Conservation (phyloP, 148 eudicot genomes). For the Amaranthus cruentus region DNA sequence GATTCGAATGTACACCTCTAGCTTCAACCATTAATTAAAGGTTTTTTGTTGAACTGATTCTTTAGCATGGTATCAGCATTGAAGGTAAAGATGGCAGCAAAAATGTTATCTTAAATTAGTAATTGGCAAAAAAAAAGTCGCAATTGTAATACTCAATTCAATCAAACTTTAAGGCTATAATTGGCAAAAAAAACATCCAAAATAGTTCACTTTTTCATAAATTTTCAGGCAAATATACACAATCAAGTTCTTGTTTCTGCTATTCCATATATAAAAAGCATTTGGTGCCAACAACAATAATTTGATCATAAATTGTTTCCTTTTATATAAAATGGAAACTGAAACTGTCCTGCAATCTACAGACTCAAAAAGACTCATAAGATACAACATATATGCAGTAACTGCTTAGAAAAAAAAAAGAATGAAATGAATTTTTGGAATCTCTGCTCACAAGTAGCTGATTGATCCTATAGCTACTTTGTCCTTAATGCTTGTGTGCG, state of each 20-base stretch:
- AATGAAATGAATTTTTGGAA: constrained; percentile 25
- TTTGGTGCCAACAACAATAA: neutral
- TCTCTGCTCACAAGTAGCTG: constrained; percentile 25
- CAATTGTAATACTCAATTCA: too few species aligned
- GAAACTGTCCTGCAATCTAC: constrained; percentile 7
- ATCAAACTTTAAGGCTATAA: too few species aligned
- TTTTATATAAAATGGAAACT: constrained; percentile 5
- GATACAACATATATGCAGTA: constrained; percentile 12
- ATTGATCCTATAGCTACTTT: constrained; percentile 8
- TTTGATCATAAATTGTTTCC: neutral
- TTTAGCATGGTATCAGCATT: too few species aligned
- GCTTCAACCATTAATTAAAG: too few species aligned
- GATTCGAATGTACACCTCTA: too few species aligned
- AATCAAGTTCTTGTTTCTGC: neutral
- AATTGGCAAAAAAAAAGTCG: too few species aligned
- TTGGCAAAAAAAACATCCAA: neutral
- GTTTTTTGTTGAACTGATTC: too few species aligned
- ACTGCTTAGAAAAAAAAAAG: constrained; percentile 3
- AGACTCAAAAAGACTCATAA: constrained; percentile 3
- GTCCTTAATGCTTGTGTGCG: neutral
- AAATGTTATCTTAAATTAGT: too few species aligned
- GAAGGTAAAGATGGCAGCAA: too few species aligned
- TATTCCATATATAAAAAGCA: constrained; percentile 1
- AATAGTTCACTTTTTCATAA: neutral
- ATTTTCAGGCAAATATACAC: constrained; percentile 3